A percentile compares a stretch with the other conserved stretches of the same genome.
Evolutionary conservation across 345 rosid genomes (phyloP).

Genomic region (Heritiera littoralis): DNA sequence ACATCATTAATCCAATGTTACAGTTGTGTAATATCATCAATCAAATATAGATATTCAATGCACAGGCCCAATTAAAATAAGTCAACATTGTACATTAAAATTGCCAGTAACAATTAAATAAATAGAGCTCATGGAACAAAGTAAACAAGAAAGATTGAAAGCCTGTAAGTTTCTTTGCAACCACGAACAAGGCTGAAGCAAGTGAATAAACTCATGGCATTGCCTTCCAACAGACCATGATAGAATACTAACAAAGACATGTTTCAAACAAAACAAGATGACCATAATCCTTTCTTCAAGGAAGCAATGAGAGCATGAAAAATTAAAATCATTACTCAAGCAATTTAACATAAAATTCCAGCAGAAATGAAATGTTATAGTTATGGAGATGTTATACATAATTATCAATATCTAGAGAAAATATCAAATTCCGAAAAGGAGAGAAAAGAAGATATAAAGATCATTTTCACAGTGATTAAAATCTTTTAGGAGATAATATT

Average conservation of each 20-base stretch:
- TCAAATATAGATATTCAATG: not conserved
- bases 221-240: constrained; percentile 2
- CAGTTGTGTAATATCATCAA: not conserved
- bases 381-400: not conserved
- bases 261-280: not conserved
- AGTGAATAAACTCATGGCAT: constrained; percentile 9
- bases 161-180: not conserved
- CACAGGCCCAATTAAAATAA: not conserved
- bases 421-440: not conserved
- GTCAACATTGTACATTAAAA: not conserved
- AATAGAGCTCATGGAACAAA: not conserved
- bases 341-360: not conserved
- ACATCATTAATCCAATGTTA: not conserved
- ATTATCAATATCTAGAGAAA: not conserved
- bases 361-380: not conserved
- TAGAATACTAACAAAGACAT: not conserved
- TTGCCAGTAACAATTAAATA: not conserved
- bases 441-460: not conserved
- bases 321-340: not conserved
- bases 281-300: not conserved
- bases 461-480: not conserved
- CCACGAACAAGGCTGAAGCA: not conserved
- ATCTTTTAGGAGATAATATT: not conserved
- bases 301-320: not conserved
- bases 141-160: not conserved